Conservation (phyloP, 805 yeast species). For the Ogataea methanolica region DNA sequence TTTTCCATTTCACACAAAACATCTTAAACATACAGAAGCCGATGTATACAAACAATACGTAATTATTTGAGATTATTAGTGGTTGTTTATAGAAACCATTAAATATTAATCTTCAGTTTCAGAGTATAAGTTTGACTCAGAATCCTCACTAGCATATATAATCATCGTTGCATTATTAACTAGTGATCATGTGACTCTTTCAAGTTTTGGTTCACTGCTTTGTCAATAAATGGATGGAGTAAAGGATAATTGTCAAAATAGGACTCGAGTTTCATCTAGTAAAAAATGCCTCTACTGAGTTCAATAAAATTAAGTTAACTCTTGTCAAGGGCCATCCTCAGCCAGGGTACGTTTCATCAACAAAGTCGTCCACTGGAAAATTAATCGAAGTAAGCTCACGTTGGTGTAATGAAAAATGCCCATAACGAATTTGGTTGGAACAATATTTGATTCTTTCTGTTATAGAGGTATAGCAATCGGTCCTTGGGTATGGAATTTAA, state of each 20-base stretch:
- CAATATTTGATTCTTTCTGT: too few relatives aligned
- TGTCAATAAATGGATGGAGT: constrained; percentile 69
- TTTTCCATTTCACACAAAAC: constrained; percentile 1
- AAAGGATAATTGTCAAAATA: constrained; percentile 59
- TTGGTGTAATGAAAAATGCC: too few relatives aligned
- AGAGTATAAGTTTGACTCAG: constrained; percentile 20
- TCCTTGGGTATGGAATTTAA: too few relatives aligned
- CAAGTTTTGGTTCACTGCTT: constrained; percentile 24
- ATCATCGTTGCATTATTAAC: too few relatives aligned
- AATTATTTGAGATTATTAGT: too few relatives aligned
- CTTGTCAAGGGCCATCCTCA: background rate
- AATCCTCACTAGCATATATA: constrained; percentile 38
- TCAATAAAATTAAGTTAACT: background rate
- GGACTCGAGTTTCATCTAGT: constrained; percentile 52
- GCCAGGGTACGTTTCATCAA: too few relatives aligned
- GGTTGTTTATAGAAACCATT: constrained; percentile 60
- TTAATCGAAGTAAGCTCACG: too few relatives aligned
- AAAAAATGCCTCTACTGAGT: constrained; percentile 54
- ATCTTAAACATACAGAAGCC: constrained; percentile 26
- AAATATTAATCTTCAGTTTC: constrained; percentile 67
- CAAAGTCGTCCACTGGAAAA: too few relatives aligned
- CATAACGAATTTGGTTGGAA: too few relatives aligned
- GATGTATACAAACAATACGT: constrained; percentile 36
- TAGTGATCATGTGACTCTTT: too few relatives aligned
- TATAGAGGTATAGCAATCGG: too few relatives aligned